Base-by-base conservation (phyloP, 2,329 filamentous ascomycete genomes). In the Botrytis fragariae region DNA sequence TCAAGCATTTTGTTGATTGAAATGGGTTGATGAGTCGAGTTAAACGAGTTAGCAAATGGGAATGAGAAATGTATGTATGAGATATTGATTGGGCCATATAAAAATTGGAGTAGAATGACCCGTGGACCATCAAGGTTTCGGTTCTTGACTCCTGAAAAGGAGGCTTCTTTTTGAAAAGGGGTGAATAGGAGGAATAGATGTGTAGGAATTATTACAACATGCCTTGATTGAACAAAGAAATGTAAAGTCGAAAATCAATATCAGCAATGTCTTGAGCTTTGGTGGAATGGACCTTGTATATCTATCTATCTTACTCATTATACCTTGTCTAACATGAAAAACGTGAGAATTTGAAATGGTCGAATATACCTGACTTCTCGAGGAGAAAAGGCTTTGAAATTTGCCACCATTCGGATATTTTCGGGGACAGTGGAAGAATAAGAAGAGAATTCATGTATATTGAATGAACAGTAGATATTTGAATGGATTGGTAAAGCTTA, bases 1-100 rank as follows among this genome's bases (percentile, higher is more conserved):
- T 37, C 93, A 96, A 83, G 93, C 93, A 12, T 96, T 96, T 85
- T 90, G 89, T 72, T 69, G n/a, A 42, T 54, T 39, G 9, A 44
- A 22, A 20, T 35, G 9, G 29, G n/a, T 32, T 29, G 16, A 64
- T 39, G 37, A 6, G 37, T 2, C 20, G 10, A n/a, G 10, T 68
- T 39, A 9, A 57, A 48, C 3, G 9, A 57, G 7, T 25, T 6
- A 25, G 22, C 9, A 37, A 32, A 14, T 57, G 16, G 18, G 4
- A 69, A 32, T 44, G 18, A 29, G 48, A 42, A 62, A 42, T n/a
- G 14, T 6, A 25, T 22, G n/a, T 54, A 51, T 39, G 12, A 57
- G n/a, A 57, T 29, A 20, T n/a, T 37, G 22, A 39, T 25, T 25
- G 9, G 39, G n/a, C n/a, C 18, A 69, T 57, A 4, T 57, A 69